Percentiles rank a stretch among this genome's conserved stretches.
Evolutionary conservation across 1,284 basidiomycete genomes (phyloP).

Genomic region (Sutorius eximius): DNA sequence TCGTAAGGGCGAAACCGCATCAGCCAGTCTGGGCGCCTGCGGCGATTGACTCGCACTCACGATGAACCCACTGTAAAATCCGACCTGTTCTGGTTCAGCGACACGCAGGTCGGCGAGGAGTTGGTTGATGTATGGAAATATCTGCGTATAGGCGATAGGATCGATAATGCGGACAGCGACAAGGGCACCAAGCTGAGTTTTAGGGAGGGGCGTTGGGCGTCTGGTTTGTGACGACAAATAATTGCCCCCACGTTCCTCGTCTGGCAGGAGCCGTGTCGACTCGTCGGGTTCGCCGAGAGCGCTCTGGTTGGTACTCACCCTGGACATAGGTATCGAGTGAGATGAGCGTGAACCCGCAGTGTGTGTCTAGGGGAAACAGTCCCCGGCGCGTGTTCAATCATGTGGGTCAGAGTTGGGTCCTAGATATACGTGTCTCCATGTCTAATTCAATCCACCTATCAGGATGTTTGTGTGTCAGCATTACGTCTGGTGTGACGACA

Average conservation of each 20-base stretch:
- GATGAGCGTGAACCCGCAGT: neutral
- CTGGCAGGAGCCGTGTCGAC: conserved; percentile 8
- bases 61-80: conserved; percentile 62
- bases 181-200: conserved; percentile 13
- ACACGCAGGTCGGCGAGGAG: conserved; percentile 56
- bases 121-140: conserved; percentile 66
- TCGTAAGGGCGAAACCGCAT: neutral
- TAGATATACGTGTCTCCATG: neutral
- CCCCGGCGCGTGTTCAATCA: neutral
- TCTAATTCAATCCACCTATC: conserved; percentile 1
- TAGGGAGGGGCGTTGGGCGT: conserved; percentile 9
- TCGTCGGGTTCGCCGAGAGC: conserved; percentile 1
- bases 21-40: neutral
- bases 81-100: conserved; percentile 56
- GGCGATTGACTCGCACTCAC: conserved; percentile 33
- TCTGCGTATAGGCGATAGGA: conserved; percentile 56
- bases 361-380: neutral
- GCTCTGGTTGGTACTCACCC: neutral
- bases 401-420: neutral
- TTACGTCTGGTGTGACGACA: neutral
- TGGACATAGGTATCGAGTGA: neutral
- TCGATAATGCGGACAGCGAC: conserved; percentile 49
- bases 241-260: neutral
- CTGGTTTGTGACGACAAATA: neutral
- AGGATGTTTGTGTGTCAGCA: neutral